Evolutionary conservation across 345 rosid genomes (phyloP).

Genomic region (Erodium maritimum): DNA sequence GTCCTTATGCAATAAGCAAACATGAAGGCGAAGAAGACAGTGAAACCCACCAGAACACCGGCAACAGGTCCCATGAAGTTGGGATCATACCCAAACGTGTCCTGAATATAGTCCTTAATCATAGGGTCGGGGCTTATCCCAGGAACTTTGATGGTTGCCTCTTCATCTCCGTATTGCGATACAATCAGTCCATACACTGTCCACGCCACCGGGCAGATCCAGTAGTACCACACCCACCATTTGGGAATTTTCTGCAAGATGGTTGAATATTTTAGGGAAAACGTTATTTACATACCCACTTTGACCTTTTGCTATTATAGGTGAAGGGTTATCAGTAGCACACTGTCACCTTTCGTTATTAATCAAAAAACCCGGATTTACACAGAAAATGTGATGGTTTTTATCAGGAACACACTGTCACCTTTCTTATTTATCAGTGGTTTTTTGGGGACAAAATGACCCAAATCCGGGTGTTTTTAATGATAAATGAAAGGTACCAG

Average conservation of each 20-base stretch:
- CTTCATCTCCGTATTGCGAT: constrained; percentile 30
- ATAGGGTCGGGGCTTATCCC: constrained; percentile 9
- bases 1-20: constrained; percentile 22
- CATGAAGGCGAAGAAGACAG: constrained; percentile 21
- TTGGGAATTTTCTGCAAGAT: constrained; percentile 33
- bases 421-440: too few relatives aligned
- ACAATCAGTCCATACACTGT: constrained; percentile 37
- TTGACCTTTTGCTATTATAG: too few relatives aligned
- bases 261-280: too few relatives aligned
- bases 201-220: constrained; percentile 39
- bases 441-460: too few relatives aligned
- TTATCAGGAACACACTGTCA: too few relatives aligned
- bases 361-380: too few relatives aligned
- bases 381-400: too few relatives aligned
- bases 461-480: too few relatives aligned
- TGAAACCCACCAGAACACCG: constrained; percentile 17
- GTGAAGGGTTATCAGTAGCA: too few relatives aligned
- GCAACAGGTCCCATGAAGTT: constrained; percentile 29
- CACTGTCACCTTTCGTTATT: too few relatives aligned
- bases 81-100: constrained; percentile 17
- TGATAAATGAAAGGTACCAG: too few relatives aligned
- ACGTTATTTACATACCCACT: too few relatives aligned
- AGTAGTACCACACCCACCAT: constrained; percentile 54
- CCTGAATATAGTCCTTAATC: constrained; percentile 17
- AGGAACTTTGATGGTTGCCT: constrained; percentile 12